These are phyloP conservation scores for Metarhizium humberi DNA, from an alignment of 2,329 filamentous ascomycete species.

Conservation along the genomic window DNA sequence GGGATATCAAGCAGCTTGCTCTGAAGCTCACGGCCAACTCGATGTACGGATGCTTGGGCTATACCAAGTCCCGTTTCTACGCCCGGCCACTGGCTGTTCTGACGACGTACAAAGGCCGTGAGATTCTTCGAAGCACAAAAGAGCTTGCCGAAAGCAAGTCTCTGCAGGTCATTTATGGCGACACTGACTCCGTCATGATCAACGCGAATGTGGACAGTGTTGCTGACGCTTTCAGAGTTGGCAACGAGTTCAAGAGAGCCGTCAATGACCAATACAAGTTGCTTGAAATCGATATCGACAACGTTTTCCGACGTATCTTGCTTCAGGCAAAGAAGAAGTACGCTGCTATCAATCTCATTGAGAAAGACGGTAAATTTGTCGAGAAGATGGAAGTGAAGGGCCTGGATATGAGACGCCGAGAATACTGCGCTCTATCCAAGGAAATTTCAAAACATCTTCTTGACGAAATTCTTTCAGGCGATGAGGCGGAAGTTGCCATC, in stretches of 20 bases:
- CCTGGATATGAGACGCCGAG: conserved; percentile 93
- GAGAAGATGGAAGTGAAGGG: conserved; percentile 98
- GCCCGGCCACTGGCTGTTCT: conserved; percentile 89
- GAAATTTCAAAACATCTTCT: conserved; percentile 84
- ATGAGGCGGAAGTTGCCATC: conserved; percentile 81
- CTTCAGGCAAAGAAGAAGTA: conserved; percentile 99
- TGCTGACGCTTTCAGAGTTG: conserved; percentile 80
- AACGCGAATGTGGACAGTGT: conserved; percentile 96
- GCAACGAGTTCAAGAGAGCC: conserved; percentile 86
- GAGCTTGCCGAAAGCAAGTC: conserved; percentile 86
- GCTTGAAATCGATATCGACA: conserved; percentile 96
- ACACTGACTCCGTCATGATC: conserved; percentile 99
- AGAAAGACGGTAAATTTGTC: conserved; percentile 78
- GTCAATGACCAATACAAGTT: conserved; percentile 92
- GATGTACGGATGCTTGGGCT: conserved; percentile 98
- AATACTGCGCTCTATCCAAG: conserved; percentile 93
- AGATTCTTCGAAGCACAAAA: conserved; percentile 93
- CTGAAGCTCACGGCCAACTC: conserved; percentile 97
- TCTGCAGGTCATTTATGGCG: conserved; percentile 94
- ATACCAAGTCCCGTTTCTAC: conserved; percentile 95
- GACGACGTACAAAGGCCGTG: conserved; percentile 93
- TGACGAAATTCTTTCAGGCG: conserved; percentile 90
- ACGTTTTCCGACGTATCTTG: conserved; percentile 86
- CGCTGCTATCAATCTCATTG: conserved; percentile 87
- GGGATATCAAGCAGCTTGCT: conserved; percentile 97